A percentile compares a stretch with the other conserved stretches of the same genome.
phyloP scores from a whole-genome alignment of 371 early-diverging fungal species.

The Scutellospora calospora region DNA sequence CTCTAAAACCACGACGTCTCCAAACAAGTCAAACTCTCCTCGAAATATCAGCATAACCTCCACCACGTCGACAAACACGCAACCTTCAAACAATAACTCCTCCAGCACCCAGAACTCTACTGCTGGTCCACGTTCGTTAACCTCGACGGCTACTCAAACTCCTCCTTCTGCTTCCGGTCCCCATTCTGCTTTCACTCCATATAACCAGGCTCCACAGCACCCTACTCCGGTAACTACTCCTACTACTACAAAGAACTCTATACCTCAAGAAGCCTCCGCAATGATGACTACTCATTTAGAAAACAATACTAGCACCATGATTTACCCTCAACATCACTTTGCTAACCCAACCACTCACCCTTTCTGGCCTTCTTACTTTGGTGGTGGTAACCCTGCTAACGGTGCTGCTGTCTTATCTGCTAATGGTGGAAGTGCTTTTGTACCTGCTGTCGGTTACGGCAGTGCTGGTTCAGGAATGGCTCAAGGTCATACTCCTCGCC shows the following conservation, averaged over 20 bases:
- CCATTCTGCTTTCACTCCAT: conserved; percentile 41
- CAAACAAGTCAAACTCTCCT: conserved; percentile 2
- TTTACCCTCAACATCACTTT: conserved; percentile 40
- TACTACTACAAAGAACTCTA: conserved; percentile 1
- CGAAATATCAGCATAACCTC: neutral
- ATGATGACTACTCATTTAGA: conserved; percentile 41
- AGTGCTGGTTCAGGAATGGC: neutral
- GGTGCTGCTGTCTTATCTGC: conserved; percentile 17
- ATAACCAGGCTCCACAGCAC: conserved; percentile 33
- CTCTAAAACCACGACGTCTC: conserved; percentile 29
- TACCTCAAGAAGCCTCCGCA: neutral
- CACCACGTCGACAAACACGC: conserved; percentile 32
- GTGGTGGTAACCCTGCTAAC: conserved; percentile 27
- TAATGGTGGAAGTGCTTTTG: conserved; percentile 35
- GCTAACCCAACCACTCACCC: conserved; percentile 25
- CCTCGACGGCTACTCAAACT: conserved; percentile 21
- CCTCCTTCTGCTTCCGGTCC: conserved; percentile 10
- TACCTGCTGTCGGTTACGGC: conserved; percentile 40
- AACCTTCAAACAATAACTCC: conserved; percentile 1
- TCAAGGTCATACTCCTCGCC: conserved; percentile 38
- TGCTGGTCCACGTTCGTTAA: conserved; percentile 25
- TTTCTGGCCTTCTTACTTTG: conserved; percentile 10
- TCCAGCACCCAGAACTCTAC: conserved; percentile 6
- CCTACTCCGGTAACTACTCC: conserved; percentile 42
- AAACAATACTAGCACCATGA: conserved; percentile 25